These are phyloP conservation scores for Suillus brevipes DNA, from an alignment of 768 basidiomycete species.

Conservation along the genomic window DNA sequence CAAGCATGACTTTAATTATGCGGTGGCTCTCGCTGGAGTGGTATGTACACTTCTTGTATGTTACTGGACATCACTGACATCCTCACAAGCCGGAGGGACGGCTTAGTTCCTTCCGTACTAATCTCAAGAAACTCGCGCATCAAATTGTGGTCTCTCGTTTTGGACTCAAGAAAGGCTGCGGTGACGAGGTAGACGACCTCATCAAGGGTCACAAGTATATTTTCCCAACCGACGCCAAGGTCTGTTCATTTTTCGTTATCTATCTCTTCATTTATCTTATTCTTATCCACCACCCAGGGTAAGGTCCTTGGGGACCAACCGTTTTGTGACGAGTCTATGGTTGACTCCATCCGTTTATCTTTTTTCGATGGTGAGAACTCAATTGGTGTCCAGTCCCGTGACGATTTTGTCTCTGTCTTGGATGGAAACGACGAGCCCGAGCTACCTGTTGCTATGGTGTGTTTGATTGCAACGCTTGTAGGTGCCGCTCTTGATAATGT, in stretches of 20 bases:
- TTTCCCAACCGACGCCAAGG: neutral
- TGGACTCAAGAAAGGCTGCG: no score
- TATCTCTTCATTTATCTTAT: neutral
- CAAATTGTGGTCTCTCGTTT: neutral
- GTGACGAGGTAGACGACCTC: neutral
- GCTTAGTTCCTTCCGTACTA: neutral
- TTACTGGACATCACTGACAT: neutral
- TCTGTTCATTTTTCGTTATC: neutral
- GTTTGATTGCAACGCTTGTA: no score
- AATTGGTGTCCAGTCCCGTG: no score
- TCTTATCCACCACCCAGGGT: neutral
- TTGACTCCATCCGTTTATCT: no score
- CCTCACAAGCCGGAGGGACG: neutral
- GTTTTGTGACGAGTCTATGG: no score
- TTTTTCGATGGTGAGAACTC: no score
- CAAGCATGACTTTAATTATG: neutral
- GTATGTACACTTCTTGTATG: neutral
- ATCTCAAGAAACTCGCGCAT: neutral
- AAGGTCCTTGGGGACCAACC: no score
- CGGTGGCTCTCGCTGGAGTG: neutral
- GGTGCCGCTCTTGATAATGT: no score
- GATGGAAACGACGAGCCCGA: no score
- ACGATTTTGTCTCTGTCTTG: no score
- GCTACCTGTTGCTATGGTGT: no score
- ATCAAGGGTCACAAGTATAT: no score